Evolutionary conservation across 768 basidiomycete species (phyloP).

Genomic region (Nevesoporus exiguus): DNA sequence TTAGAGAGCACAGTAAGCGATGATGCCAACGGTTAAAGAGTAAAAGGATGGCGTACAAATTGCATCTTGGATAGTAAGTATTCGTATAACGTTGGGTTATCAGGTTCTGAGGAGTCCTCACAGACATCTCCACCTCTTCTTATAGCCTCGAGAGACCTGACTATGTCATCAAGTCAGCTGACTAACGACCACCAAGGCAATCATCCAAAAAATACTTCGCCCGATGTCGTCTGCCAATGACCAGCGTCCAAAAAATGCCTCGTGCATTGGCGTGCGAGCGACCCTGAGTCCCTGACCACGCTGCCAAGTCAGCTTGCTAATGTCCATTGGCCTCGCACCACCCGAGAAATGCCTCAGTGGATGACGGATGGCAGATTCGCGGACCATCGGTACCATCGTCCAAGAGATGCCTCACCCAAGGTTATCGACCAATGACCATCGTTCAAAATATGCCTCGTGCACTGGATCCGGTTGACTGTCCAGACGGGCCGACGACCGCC

Average conservation of each 20-base stretch:
- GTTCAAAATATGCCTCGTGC: too few species aligned
- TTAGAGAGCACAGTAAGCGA: not conserved
- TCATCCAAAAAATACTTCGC: conserved; percentile 3
- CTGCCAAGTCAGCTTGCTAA: too few species aligned
- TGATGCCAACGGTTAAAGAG: not conserved
- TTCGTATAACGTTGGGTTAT: not conserved
- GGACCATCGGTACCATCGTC: too few species aligned
- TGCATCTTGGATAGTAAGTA: conserved; percentile 8
- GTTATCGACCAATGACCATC: too few species aligned
- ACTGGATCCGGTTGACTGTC: too few species aligned
- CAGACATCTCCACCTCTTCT: not conserved
- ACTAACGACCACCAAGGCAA: not conserved
- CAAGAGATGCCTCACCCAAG: not conserved
- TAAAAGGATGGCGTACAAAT: conserved; percentile 5
- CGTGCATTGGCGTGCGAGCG: too few species aligned
- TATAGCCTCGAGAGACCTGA: conserved; percentile 4
- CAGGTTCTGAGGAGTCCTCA: not conserved
- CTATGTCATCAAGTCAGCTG: not conserved
- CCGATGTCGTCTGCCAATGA: not conserved
- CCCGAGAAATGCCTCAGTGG: too few species aligned
- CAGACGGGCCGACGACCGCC: too few species aligned
- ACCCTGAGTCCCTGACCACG: too few species aligned
- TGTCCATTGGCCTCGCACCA: too few species aligned
- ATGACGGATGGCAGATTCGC: too few species aligned
- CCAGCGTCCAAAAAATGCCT: not conserved